phyloP scores from a whole-genome alignment of 306 rosid species.

The Mucuna pruriens region DNA sequence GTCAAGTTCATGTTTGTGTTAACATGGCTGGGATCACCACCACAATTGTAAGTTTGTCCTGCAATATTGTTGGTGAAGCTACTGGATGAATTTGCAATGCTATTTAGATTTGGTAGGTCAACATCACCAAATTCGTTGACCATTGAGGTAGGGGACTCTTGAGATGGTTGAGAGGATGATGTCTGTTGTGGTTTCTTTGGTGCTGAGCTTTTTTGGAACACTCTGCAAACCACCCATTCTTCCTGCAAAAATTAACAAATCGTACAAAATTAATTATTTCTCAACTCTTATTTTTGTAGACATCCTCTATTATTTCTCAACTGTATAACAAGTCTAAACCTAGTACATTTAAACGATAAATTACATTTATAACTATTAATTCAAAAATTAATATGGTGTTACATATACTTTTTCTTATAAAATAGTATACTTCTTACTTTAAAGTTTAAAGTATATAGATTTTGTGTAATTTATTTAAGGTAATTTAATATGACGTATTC shows the following conservation, averaged over 20 bases:
- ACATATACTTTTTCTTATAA: too few relatives aligned
- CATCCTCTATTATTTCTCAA: too few relatives aligned
- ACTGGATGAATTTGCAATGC: conserved; percentile 44
- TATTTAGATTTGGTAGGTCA: conserved; percentile 56
- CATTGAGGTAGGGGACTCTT: conserved; percentile 63
- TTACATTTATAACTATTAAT: background rate
- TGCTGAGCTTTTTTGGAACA: conserved; percentile 41
- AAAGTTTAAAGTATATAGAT: too few relatives aligned
- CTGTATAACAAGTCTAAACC: background rate
- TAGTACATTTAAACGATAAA: too few relatives aligned
- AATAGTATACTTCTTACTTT: background rate
- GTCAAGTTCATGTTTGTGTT: conserved; percentile 43
- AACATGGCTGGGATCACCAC: background rate
- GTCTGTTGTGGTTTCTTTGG: conserved; percentile 59
- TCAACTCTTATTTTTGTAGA: too few relatives aligned
- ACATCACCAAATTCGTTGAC: conserved; percentile 61
- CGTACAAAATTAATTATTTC: background rate
- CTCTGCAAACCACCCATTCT: conserved; percentile 72
- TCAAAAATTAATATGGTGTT: background rate
- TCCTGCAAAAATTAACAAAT: conserved; percentile 48
- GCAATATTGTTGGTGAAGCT: conserved; percentile 36
- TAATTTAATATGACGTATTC: too few relatives aligned
- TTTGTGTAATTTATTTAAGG: too few relatives aligned
- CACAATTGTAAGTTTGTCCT: conserved; percentile 39
- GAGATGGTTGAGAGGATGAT: conserved; percentile 53